phyloP scores from a whole-genome alignment of 2,329 filamentous ascomycete genomes.

The Fusarium torreyae region DNA sequence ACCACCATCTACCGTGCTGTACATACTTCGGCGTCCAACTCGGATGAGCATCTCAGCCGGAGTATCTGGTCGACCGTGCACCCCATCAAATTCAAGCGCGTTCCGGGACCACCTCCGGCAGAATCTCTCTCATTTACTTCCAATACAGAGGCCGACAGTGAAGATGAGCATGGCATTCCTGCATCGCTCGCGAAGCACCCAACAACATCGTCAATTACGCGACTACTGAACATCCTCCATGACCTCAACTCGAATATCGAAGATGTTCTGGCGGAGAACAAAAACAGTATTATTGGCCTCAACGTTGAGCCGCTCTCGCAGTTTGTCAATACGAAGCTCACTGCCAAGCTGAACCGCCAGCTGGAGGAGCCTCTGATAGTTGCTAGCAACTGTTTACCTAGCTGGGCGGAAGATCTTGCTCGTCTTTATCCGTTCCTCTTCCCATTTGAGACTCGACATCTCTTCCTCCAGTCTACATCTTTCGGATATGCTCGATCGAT shows the following conservation, averaged over 20 bases:
- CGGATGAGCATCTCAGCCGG: slow-evolving; percentile 77
- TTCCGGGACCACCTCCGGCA: slow-evolving; percentile 83
- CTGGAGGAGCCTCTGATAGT: slow-evolving; percentile 97
- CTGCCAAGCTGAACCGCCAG: slow-evolving; percentile 96
- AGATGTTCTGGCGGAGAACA: slow-evolving; percentile 85
- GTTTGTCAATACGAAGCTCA: slow-evolving; percentile 98
- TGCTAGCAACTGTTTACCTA: slow-evolving; percentile 94
- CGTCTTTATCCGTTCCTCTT: slow-evolving; percentile 97
- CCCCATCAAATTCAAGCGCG: slow-evolving; percentile 91
- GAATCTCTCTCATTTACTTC: slow-evolving; percentile 75
- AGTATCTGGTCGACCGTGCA: slow-evolving; percentile 94
- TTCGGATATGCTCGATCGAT: slow-evolving; percentile 98
- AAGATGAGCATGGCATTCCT: slow-evolving; percentile 75
- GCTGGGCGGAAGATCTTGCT: slow-evolving; percentile 95
- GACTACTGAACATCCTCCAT: slow-evolving; percentile 90
- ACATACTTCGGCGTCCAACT: slow-evolving; percentile 70
- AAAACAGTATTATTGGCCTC: slow-evolving; percentile 76
- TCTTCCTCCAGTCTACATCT: slow-evolving; percentile 97
- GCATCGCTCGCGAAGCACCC: slow-evolving; percentile 86
- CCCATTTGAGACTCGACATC: slow-evolving; percentile 95
- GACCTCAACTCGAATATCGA: slow-evolving; percentile 94
- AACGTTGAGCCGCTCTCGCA: slow-evolving; percentile 89
- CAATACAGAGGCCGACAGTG: slow-evolving; percentile 64
- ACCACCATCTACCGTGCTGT: slow-evolving; percentile 97
- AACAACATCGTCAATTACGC: slow-evolving; percentile 88